These are phyloP conservation scores for Boletales sp. DNA, from an alignment of 768 basidiomycete species.

Conservation along the genomic window DNA sequence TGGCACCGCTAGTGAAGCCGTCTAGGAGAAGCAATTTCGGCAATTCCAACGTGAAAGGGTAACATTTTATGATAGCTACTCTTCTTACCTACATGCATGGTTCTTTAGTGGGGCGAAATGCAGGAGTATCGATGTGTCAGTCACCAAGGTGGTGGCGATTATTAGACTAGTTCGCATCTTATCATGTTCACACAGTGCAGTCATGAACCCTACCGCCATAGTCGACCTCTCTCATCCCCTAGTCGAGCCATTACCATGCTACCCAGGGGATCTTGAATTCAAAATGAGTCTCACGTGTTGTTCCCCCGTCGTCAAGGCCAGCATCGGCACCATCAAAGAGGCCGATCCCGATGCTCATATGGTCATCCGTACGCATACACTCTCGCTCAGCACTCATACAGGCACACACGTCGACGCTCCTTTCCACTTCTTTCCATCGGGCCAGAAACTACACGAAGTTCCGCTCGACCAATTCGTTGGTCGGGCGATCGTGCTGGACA, in stretches of 20 bases:
- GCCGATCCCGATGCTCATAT: slow-evolving; percentile 2
- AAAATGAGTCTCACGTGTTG: slow-evolving; percentile 20
- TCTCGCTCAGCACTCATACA: slow-evolving; percentile 64
- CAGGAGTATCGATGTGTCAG: no score
- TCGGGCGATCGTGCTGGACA: slow-evolving; percentile 53
- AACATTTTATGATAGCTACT: no score
- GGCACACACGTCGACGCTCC: slow-evolving; percentile 83
- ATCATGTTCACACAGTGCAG: no score
- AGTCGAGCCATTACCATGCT: slow-evolving; percentile 19
- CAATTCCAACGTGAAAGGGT: no score
- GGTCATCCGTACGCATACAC: slow-evolving; percentile 26
- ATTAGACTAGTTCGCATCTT: no score
- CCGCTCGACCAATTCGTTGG: slow-evolving; percentile 52
- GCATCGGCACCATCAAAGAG: slow-evolving; percentile 15
- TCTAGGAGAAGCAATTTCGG: neutral
- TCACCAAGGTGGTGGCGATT: no score
- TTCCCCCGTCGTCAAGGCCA: slow-evolving; percentile 5
- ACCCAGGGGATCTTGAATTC: slow-evolving; percentile 27
- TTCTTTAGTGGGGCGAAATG: no score
- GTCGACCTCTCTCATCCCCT: slow-evolving; percentile 28
- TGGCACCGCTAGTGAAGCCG: neutral
- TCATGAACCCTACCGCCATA: slow-evolving; percentile 16
- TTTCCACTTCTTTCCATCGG: slow-evolving; percentile 61
- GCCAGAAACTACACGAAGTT: slow-evolving; percentile 55
- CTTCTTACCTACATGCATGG: no score